Percentiles rank a stretch among this genome's conserved stretches.
These are phyloP conservation scores for Jacaranda mimosifolia DNA, from an alignment of 257 asterid species.

Conservation along the genomic window DNA sequence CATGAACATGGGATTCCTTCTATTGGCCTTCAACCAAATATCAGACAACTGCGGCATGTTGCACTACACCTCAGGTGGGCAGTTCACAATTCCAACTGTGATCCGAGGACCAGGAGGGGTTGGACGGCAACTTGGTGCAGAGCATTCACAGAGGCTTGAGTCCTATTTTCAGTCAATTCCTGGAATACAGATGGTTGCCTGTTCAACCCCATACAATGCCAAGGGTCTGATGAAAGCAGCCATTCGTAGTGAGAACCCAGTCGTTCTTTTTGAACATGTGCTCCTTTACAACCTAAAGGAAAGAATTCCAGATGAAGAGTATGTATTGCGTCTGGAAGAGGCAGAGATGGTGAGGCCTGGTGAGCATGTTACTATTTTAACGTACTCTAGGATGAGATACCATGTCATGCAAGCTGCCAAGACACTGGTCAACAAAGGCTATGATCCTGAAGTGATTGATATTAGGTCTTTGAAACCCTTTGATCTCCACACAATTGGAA, in stretches of 20 bases:
- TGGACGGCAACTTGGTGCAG: slow-evolving; percentile 71
- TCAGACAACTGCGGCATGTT: slow-evolving; percentile 71
- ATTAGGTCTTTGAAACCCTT: slow-evolving; percentile 68
- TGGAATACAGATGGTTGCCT: slow-evolving; percentile 65
- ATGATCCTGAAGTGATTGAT: slow-evolving; percentile 67
- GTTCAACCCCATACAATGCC: slow-evolving; percentile 66
- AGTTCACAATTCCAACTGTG: slow-evolving; percentile 62
- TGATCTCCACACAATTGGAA: slow-evolving; percentile 61
- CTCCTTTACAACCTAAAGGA: slow-evolving; percentile 66
- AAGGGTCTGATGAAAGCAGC: slow-evolving; percentile 71
- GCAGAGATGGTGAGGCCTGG: slow-evolving; percentile 75
- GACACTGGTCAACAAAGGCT: slow-evolving; percentile 61
- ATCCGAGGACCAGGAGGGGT: slow-evolving; percentile 74
- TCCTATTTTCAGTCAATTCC: slow-evolving; percentile 68
- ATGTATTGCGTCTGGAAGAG: slow-evolving; percentile 58
- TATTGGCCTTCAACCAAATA: slow-evolving; percentile 64
- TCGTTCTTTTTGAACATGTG: slow-evolving; percentile 62
- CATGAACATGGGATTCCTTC: slow-evolving; percentile 68
- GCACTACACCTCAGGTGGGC: slow-evolving; percentile 69
- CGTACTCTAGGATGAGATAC: slow-evolving; percentile 69
- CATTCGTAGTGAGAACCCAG: slow-evolving; percentile 66
- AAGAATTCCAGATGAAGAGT: slow-evolving; percentile 66
- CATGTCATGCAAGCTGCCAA: slow-evolving; percentile 72
- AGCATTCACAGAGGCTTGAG: slow-evolving; percentile 67
- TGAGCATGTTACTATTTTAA: slow-evolving; percentile 55